Conservation (phyloP, 345 rosid genomes). For the Eucalyptus albens region DNA sequence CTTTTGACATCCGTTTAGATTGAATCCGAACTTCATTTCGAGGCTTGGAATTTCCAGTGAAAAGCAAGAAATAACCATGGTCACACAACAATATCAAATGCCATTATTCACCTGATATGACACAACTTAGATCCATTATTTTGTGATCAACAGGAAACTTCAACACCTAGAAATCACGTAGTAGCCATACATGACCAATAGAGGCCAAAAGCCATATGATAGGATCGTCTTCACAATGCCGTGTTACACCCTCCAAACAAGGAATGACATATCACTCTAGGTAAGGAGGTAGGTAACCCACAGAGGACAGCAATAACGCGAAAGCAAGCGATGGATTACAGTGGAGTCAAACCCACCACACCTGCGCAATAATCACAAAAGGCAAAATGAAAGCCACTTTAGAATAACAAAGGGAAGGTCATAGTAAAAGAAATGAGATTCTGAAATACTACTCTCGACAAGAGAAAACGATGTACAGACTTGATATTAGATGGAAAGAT, state of each 20-base stretch:
- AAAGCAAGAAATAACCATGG: neutral
- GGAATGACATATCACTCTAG: neutral
- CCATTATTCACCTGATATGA: neutral
- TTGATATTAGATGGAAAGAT: neutral
- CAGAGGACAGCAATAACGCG: neutral
- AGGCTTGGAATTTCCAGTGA: neutral
- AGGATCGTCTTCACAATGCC: neutral
- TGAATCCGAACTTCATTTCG: neutral
- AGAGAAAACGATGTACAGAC: neutral
- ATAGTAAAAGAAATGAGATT: neutral
- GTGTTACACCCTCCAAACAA: neutral
- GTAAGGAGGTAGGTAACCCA: neutral
- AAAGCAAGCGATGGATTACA: neutral
- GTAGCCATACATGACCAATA: neutral
- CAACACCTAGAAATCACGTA: neutral
- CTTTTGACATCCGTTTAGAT: neutral
- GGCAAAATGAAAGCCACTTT: neutral
- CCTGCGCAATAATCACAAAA: constrained; percentile 34
- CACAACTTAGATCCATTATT: neutral
- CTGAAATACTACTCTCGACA: neutral
- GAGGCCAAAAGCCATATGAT: neutral
- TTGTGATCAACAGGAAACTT: neutral
- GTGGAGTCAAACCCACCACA: constrained; percentile 68
- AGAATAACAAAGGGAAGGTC: neutral
- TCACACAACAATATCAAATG: neutral